A percentile compares a stretch with the other conserved stretches of the same genome.
phyloP scores from a whole-genome alignment of 495 filamentous ascomycete genomes.

The Neurospora sp. region DNA sequence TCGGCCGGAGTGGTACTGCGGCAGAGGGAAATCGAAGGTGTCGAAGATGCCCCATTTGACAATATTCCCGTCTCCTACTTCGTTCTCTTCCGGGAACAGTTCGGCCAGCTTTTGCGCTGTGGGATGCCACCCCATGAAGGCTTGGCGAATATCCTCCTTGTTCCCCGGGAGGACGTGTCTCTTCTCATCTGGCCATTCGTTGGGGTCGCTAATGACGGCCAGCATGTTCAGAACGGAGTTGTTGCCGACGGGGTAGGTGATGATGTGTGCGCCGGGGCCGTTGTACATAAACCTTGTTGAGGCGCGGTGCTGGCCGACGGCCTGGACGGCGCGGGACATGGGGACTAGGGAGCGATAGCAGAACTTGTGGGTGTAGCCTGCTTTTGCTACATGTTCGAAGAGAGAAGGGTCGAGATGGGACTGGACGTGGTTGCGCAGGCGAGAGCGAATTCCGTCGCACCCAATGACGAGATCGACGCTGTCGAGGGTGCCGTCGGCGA shows the following conservation, averaged over 20 bases:
- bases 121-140: constrained; percentile 30
- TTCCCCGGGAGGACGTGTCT: constrained; percentile 22
- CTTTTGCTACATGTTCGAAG: constrained; percentile 9
- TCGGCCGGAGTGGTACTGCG: constrained; percentile 26
- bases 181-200: constrained; percentile 22
- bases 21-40: constrained; percentile 32
- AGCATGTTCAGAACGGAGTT: constrained; percentile 30
- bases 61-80: constrained; percentile 6
- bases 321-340: constrained; percentile 23
- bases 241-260: constrained; percentile 32
- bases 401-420: constrained; percentile 4
- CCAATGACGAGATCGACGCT: constrained; percentile 32
- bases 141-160: constrained; percentile 20
- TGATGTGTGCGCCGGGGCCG: constrained; percentile 27
- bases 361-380: constrained; percentile 30
- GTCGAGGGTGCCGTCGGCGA: constrained; percentile 25
- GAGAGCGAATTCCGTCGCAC: constrained; percentile 37
- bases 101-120: constrained; percentile 29
- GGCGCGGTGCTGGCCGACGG: constrained; percentile 17
- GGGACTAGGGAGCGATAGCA: constrained; percentile 34
- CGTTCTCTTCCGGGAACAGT: constrained; percentile 26
- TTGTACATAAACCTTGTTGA: constrained; percentile 34
- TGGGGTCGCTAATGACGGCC: constrained; percentile 26
- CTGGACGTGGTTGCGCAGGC: constrained; percentile 26
- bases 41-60: constrained; percentile 51